Evolutionary conservation across 768 basidiomycete genomes (phyloP), one percentile per base, ranked within the genome.

Genomic region (Leucocoprinus leucothites): DNA sequence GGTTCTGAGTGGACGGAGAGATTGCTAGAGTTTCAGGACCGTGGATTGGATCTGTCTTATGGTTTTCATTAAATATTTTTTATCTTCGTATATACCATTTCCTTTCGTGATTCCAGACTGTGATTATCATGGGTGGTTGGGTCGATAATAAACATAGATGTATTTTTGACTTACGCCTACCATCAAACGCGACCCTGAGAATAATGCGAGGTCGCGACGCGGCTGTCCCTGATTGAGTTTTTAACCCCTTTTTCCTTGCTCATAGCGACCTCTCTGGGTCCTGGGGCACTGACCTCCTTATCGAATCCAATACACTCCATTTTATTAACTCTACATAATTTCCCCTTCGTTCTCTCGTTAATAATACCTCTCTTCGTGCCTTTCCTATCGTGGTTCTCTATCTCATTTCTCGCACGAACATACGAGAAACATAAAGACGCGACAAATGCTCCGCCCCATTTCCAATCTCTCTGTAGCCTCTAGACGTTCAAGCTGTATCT

Each of bases 141-240:
- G 41, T n/a, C n/a, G n/a, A n/a, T n/a, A 42, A 14, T 7, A 35
- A 35, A 31, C 11, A 11, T 31, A 31, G 31, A 31, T 11, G 11
- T 31, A 31, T 5, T 5, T 5, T 11, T 5, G 11, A 31, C 11
- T 31, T 31, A 31, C 31, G 31, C 31, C 31, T 31, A 31, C 31
- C 19, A 51, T 28, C 38, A 51, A 25, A 45, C 22, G 51, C 26
- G 51, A 45, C 51, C 51, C 51, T 53, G 51, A 53, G 51, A 53
- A 53, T 22, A 18, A 16, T 21, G 3, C 0, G 28, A 14, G 26
- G 7, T 26, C 25, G 8, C 18, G 36, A 6, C 36, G 48, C 9
- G 11, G 31, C 11, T 31, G 11, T 38, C 31, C 44, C 44, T 53
- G 36, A 25, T 36, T 8, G 13, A 38, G 34, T 53, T 36, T 44